Conservation (phyloP, 257 asterid genomes). For the Plantago ovata region DNA sequence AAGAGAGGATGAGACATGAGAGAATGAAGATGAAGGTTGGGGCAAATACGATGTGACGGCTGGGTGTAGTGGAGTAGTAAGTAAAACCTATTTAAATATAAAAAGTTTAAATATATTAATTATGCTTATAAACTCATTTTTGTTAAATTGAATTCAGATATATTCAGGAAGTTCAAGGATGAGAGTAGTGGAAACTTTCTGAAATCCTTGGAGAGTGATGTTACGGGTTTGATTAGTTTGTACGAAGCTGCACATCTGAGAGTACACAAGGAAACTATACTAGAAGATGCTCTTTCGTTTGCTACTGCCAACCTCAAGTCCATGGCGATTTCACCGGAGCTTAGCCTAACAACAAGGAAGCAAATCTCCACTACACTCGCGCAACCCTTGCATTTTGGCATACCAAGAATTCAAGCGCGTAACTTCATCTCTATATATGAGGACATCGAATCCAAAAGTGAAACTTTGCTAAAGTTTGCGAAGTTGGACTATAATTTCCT, state of each 20-base stretch:
- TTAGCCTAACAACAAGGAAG: conserved; percentile 15
- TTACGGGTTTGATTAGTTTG: conserved; percentile 7
- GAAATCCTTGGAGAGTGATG: conserved; percentile 5
- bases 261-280: conserved; percentile 10
- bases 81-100: too few relatives aligned
- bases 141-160: not conserved
- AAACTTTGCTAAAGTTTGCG: conserved; percentile 21
- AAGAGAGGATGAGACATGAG: too few relatives aligned
- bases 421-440: conserved; percentile 20
- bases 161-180: conserved; percentile 14
- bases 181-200: conserved; percentile 8
- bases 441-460: conserved; percentile 15
- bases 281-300: conserved; percentile 25
- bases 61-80: too few relatives aligned
- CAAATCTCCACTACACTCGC: conserved; percentile 24
- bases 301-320: conserved; percentile 12
- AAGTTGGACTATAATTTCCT: conserved; percentile 22
- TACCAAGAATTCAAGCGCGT: conserved; percentile 17
- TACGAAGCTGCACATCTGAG: conserved; percentile 17
- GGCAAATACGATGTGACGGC: too few relatives aligned
- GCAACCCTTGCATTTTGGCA: conserved; percentile 21
- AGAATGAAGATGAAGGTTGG: too few relatives aligned
- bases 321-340: not conserved
- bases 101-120: too few relatives aligned
- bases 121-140: too few relatives aligned